phyloP scores from a whole-genome alignment of 2,329 filamentous ascomycete genomes.

The Fonsecaea pugnacius region DNA sequence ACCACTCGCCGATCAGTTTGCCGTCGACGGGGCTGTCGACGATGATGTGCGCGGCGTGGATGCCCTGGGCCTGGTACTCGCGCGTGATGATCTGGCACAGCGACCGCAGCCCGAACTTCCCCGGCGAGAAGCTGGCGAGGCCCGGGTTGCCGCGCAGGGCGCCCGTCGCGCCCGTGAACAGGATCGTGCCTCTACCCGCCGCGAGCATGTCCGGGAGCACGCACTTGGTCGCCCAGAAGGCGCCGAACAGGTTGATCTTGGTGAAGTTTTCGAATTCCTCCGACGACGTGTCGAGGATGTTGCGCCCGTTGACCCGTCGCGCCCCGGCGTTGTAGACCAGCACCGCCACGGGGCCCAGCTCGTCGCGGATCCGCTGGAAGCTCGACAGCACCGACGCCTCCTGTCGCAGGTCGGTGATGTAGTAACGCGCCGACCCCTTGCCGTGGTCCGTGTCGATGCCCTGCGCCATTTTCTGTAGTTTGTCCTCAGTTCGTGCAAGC shows the following conservation, averaged over 20 bases:
- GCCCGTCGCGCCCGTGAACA: slow-evolving; percentile 33
- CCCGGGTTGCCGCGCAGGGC: slow-evolving; percentile 31
- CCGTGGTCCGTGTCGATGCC: slow-evolving; percentile 32
- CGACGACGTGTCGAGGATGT: slow-evolving; percentile 30
- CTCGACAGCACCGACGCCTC: slow-evolving; percentile 25
- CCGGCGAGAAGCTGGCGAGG: slow-evolving; percentile 33
- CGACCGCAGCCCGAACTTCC: slow-evolving; percentile 55
- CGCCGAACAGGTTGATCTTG: slow-evolving; percentile 35
- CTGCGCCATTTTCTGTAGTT: slow-evolving; percentile 29
- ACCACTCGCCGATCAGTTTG: slow-evolving; percentile 40
- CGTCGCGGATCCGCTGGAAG: slow-evolving; percentile 26
- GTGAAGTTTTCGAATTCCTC: slow-evolving; percentile 36
- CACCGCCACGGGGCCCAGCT: slow-evolving; percentile 29
- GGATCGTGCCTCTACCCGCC: slow-evolving; percentile 29
- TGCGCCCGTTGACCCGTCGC: slow-evolving; percentile 32
- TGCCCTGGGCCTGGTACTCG: slow-evolving; percentile 60
- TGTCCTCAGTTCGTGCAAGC: slow-evolving; percentile 33
- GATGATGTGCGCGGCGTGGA: slow-evolving; percentile 61
- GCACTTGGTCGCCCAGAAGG: slow-evolving; percentile 34
- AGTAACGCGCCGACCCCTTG: slow-evolving; percentile 25
- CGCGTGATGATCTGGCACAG: slow-evolving; percentile 57
- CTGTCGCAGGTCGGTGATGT: slow-evolving; percentile 32
- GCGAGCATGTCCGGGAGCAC: slow-evolving; percentile 34
- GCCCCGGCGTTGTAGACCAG: slow-evolving; percentile 35
- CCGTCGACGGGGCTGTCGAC: slow-evolving; percentile 58